Evolutionary conservation across 306 rosid species (phyloP).

Genomic region (Albizia julibrissin): DNA sequence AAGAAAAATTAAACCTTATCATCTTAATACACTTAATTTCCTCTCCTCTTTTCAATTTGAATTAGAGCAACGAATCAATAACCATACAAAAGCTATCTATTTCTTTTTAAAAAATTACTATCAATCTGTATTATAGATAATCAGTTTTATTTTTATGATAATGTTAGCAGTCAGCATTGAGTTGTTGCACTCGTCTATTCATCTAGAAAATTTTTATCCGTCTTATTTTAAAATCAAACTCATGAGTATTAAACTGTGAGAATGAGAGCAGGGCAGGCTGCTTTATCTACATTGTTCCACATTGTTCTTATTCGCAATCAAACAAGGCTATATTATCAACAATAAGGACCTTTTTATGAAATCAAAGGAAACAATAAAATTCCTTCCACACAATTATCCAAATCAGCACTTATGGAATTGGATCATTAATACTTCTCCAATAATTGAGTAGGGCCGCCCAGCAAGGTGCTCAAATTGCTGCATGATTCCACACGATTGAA

Average conservation of each 20-base stretch:
- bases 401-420: constrained; percentile 17
- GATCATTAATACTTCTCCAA: constrained; percentile 62
- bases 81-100: background rate
- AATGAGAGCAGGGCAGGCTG: background rate
- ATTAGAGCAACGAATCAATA: background rate
- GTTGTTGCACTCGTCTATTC: background rate
- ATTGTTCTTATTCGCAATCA: background rate
- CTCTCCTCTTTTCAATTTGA: background rate
- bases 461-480: constrained; percentile 56
- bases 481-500: constrained; percentile 30
- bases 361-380: constrained; percentile 23
- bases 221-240: background rate
- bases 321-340: background rate
- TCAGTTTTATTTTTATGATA: background rate
- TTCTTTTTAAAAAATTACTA: background rate
- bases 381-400: constrained; percentile 4
- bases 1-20: background rate
- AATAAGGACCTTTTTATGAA: background rate
- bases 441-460: constrained; percentile 40
- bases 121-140: background rate
- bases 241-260: constrained; percentile 1
- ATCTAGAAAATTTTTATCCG: background rate
- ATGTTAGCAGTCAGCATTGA: background rate
- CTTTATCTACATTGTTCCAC: background rate
- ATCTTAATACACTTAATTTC: background rate